These are phyloP conservation scores for Cyanidiococcus yangmingshanensis DNA, from an alignment of 23 red algal species.

Conservation along the genomic window DNA sequence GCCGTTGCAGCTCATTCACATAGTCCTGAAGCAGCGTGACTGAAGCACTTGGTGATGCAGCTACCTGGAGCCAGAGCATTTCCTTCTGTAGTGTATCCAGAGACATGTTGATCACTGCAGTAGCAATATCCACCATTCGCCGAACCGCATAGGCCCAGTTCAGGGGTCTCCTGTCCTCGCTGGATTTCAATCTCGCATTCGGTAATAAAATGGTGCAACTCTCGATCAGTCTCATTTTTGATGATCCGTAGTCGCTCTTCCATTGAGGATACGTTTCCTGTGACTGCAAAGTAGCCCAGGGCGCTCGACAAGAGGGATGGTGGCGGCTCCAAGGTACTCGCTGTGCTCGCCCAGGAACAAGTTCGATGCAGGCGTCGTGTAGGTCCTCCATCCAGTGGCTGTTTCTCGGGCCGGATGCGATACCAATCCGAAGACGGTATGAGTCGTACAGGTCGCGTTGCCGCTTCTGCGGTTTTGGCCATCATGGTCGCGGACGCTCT, in stretches of 20 bases:
- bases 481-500: no score
- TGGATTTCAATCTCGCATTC: neutral
- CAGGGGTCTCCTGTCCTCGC: conserved; percentile 5
- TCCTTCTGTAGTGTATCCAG: neutral
- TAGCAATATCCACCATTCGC: neutral
- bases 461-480: no score
- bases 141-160: neutral
- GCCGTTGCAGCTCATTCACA: conserved; percentile 2
- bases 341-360: neutral
- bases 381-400: no score
- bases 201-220: neutral
- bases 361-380: neutral
- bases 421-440: no score
- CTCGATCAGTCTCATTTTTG: neutral
- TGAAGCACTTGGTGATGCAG: neutral
- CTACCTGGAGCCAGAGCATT: neutral
- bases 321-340: neutral
- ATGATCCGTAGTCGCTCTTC: neutral
- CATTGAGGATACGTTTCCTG: neutral
- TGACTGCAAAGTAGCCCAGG: neutral
- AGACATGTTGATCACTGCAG: neutral
- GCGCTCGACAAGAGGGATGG: neutral
- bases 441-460: no score
- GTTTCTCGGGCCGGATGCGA: no score
- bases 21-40: neutral